phyloP scores from a whole-genome alignment of 208 protist species.

The Leishmania major region DNA sequence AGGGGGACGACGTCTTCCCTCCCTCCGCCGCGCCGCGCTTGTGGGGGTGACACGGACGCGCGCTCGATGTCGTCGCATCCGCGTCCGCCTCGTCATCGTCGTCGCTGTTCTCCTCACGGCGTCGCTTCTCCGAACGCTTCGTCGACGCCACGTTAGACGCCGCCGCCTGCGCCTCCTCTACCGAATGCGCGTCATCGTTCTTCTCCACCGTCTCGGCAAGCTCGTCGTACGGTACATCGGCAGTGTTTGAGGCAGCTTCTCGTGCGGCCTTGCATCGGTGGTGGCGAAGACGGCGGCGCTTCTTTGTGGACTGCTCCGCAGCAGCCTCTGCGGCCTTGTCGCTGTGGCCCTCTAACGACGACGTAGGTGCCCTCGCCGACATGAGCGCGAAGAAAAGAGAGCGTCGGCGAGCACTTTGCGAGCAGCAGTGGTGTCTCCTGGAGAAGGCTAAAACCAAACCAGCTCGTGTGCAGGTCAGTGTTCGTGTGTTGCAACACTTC shows the following conservation, averaged over 20 bases:
- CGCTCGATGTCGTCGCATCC: not conserved
- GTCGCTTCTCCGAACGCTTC: conserved; percentile 16
- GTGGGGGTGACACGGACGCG: not conserved
- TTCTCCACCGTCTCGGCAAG: conserved; percentile 1
- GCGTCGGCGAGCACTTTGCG: not conserved
- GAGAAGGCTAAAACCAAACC: not conserved
- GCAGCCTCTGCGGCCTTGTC: conserved; percentile 3
- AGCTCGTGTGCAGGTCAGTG: not conserved
- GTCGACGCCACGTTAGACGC: conserved; percentile 1
- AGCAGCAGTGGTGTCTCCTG: not conserved
- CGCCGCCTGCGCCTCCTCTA: not conserved
- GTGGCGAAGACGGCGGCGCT: conserved; percentile 57
- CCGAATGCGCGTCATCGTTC: not conserved
- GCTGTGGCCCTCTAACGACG: not conserved
- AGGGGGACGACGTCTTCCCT: not conserved
- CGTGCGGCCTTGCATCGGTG: conserved; percentile 56
- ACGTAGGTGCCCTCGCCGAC: not conserved
- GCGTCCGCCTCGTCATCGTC: not conserved
- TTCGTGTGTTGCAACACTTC: not conserved
- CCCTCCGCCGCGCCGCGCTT: not conserved
- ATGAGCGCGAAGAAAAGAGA: not conserved
- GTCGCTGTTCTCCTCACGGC: conserved; percentile 13
- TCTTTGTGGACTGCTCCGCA: conserved; percentile 10
- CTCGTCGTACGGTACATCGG: conserved; percentile 12
- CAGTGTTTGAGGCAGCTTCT: conserved; percentile 11